Conservation (phyloP, 2,329 filamentous ascomycete genomes). For the Colletotrichum shisoi region DNA sequence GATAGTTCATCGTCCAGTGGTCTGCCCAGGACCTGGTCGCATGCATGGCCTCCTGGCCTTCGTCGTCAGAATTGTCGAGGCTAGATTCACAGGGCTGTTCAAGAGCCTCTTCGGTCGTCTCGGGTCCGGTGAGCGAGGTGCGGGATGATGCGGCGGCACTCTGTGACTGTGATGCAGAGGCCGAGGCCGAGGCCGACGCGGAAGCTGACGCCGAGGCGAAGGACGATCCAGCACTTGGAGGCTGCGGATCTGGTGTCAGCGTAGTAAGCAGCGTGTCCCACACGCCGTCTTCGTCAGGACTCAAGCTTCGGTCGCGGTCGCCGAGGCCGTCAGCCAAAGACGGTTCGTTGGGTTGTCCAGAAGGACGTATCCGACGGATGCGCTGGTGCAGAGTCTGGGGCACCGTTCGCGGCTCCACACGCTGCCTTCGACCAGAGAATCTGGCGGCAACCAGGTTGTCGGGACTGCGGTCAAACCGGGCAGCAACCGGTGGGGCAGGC, state of each 20-base stretch:
- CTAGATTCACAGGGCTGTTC: conserved; percentile 61
- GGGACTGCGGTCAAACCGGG: conserved; percentile 39
- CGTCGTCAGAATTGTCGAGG: conserved; percentile 64
- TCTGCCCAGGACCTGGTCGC: conserved; percentile 28
- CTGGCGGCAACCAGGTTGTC: conserved; percentile 28
- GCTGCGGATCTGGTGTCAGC: conserved; percentile 80
- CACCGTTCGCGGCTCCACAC: background rate
- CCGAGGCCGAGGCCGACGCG: conserved; percentile 55
- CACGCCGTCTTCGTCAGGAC: conserved; percentile 69
- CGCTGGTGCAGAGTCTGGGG: conserved; percentile 4
- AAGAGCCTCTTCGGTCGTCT: conserved; percentile 48
- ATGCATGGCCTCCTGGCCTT: conserved; percentile 48
- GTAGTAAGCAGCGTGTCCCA: conserved; percentile 87
- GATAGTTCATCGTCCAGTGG: conserved; percentile 37
- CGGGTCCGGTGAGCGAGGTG: conserved; percentile 56
- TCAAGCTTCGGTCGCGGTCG: conserved; percentile 84
- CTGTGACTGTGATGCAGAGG: conserved; percentile 51
- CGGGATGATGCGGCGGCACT: conserved; percentile 55
- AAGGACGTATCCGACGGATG: conserved; percentile 3
- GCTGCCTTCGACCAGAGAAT: conserved; percentile 7
- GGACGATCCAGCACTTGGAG: conserved; percentile 82
- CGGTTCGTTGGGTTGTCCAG: conserved; percentile 20
- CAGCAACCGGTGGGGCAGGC: conserved; percentile 38
- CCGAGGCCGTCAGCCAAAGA: conserved; percentile 73
- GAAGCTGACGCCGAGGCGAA: conserved; percentile 74